phyloP scores from a whole-genome alignment of 2,329 filamentous ascomycete genomes.

The Pestalotiopsis sp. region DNA sequence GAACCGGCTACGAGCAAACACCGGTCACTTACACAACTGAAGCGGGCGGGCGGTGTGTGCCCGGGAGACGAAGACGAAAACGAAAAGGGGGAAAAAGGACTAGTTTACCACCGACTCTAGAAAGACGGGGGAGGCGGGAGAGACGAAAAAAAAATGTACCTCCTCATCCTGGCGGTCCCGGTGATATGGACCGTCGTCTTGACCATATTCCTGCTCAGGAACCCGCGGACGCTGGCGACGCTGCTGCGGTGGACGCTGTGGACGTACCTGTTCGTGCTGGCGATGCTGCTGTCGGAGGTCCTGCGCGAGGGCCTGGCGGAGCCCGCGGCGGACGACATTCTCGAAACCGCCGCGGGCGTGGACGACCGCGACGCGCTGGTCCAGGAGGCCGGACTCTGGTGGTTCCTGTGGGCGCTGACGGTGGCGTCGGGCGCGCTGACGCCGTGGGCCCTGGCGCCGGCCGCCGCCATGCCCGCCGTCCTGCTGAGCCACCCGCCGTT shows the following conservation, averaged over 20 bases:
- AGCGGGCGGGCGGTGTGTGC: too few species aligned
- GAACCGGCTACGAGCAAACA: too few species aligned
- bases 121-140: background rate
- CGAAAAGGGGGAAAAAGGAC: background rate
- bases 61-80: too few species aligned
- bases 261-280: slow-evolving; percentile 24
- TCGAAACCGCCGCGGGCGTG: background rate
- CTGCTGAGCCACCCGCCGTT: slow-evolving; percentile 13
- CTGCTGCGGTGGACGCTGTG: slow-evolving; percentile 24
- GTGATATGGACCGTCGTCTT: slow-evolving; percentile 24
- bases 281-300: slow-evolving; percentile 22
- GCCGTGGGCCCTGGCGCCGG: slow-evolving; percentile 9
- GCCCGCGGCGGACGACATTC: background rate
- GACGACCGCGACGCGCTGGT: slow-evolving; percentile 16
- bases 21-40: too few species aligned
- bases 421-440: slow-evolving; percentile 12
- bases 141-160: slow-evolving; percentile 13
- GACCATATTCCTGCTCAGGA: slow-evolving; percentile 20
- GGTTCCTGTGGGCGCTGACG: slow-evolving; percentile 24
- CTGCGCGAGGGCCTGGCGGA: slow-evolving; percentile 23
- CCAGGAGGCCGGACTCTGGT: slow-evolving; percentile 21
- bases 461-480: slow-evolving; percentile 6
- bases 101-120: background rate
- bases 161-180: slow-evolving; percentile 20
- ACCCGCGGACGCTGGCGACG: slow-evolving; percentile 22